Base-by-base conservation (phyloP, 2,329 filamentous ascomycete genomes). In the Ceratocystis colombiana region DNA sequence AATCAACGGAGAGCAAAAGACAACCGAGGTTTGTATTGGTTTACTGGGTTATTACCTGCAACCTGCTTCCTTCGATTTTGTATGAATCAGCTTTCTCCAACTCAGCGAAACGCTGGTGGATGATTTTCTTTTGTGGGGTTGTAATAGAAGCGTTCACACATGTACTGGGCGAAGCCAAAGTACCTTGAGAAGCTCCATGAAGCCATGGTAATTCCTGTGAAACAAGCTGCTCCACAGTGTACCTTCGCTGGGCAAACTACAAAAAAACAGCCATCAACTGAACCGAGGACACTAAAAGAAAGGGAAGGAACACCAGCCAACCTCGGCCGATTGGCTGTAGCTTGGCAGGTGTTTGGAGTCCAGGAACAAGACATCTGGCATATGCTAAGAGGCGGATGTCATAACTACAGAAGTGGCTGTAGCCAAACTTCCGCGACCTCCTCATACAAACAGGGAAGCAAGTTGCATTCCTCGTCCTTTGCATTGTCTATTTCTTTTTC, bases 401-500 rank as follows among this genome's bases (percentile, higher is more conserved):
- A 15, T 53, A 28, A 12, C 20, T 53, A 7, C 10, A 28, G 20
- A 25, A 12, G 46, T 22, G 25, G 25, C 37, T 25, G 22, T 25
- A 53, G 48, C 8, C 22, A n/a, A 6, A 15, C 22, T 28, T 41
- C 37, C 37, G 10, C 37, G 3, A 41, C 37, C 37, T 41, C 37
- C 12, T 4, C 37, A 41, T 41, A 41, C 37, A 12, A 41, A 41
- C 37, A 41, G 37, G 37, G 37, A 41, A 41, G 37, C 37, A 41
- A 41, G 37, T 15, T 41, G 37, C 12, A 15, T 41, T 17, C 12
- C 48, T 57, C 10, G 50, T n/a, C 37, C 15, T 41, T 48, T 37
- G 46, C n/a, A 48, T 55, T 66, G 61, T 62, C 66, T 44, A 61
- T 66, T 69, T 50, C 62, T 65, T 66, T 69, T 61, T 59, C 66